Conservation (phyloP, 768 basidiomycete genomes). For the Amanita jacksonii region DNA sequence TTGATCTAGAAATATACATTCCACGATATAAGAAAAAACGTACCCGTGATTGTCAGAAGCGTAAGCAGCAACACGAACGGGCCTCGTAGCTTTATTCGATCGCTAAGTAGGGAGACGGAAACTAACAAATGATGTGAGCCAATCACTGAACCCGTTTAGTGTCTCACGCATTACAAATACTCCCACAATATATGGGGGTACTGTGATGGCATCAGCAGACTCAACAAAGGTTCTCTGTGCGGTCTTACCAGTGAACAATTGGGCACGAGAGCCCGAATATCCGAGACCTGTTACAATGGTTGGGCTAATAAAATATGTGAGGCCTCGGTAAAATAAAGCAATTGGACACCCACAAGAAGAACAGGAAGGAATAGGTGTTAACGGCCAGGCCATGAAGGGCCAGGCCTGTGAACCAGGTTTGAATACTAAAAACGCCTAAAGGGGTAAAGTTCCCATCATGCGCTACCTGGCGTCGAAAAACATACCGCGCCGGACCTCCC, state of each 20-base stretch:
- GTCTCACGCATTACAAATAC: constrained; percentile 38
- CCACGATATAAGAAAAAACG: too few relatives aligned
- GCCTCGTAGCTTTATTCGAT: too few relatives aligned
- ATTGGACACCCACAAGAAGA: background rate
- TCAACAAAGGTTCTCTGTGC: constrained; percentile 6
- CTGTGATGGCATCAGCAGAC: constrained; percentile 15
- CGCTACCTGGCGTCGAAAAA: background rate
- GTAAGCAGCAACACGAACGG: too few relatives aligned
- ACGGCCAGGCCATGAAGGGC: constrained; percentile 1
- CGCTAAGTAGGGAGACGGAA: too few relatives aligned
- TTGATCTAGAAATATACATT: background rate
- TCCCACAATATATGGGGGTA: constrained; percentile 54
- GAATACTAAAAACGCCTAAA: constrained; percentile 5
- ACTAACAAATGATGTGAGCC: too few relatives aligned
- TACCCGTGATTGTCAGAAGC: too few relatives aligned
- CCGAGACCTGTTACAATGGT: constrained; percentile 61
- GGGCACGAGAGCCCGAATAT: constrained; percentile 38
- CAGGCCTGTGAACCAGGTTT: constrained; percentile 8
- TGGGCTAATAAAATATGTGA: constrained; percentile 30
- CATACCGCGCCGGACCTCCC: constrained; percentile 5
- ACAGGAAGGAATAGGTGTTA: background rate
- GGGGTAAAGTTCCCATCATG: background rate
- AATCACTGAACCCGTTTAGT: background rate
- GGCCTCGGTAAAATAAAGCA: background rate
- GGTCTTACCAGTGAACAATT: constrained; percentile 35